Evolutionary conservation across 345 rosid genomes (phyloP).

Genomic region (Salix koriyanagi): DNA sequence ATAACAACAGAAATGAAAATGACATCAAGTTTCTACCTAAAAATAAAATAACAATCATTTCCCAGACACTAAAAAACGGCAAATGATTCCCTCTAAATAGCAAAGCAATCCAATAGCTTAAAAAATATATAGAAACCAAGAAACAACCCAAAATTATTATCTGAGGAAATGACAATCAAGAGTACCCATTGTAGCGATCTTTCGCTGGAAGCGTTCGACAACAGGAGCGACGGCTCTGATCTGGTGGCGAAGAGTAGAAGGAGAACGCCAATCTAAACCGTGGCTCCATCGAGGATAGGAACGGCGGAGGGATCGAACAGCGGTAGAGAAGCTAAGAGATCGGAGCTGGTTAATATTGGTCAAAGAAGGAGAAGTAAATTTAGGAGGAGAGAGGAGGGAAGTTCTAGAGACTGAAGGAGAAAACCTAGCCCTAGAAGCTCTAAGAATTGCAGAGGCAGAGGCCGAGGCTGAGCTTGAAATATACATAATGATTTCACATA

Average conservation of each 20-base stretch:
- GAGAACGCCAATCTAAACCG: slow-evolving; percentile 60
- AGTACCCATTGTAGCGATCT: slow-evolving; percentile 80
- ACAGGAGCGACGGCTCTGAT: slow-evolving; percentile 56
- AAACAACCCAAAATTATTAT: not conserved
- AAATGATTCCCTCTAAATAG: not conserved
- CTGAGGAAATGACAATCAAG: not conserved
- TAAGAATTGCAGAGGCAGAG: slow-evolving; percentile 52
- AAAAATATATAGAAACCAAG: slow-evolving; percentile 5
- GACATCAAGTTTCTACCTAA: too few relatives aligned
- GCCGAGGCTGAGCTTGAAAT: slow-evolving; percentile 19
- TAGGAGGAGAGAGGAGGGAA: not conserved
- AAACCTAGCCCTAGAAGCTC: slow-evolving; percentile 55
- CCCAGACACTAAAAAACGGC: not conserved
- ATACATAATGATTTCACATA: slow-evolving; percentile 55
- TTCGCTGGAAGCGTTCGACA: slow-evolving; percentile 58
- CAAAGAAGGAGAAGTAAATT: slow-evolving; percentile 10
- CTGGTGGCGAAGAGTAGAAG: slow-evolving; percentile 58
- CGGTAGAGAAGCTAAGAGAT: slow-evolving; percentile 44
- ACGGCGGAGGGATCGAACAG: slow-evolving; percentile 43
- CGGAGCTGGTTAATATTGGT: slow-evolving; percentile 33
- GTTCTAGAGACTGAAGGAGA: slow-evolving; percentile 2
- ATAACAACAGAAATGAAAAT: not conserved
- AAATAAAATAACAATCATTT: not conserved
- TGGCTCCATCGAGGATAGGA: slow-evolving; percentile 72
- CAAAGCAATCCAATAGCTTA: not conserved